Conservation (phyloP, 352 stramenopile species). For the Globisporangium ultimum region DNA sequence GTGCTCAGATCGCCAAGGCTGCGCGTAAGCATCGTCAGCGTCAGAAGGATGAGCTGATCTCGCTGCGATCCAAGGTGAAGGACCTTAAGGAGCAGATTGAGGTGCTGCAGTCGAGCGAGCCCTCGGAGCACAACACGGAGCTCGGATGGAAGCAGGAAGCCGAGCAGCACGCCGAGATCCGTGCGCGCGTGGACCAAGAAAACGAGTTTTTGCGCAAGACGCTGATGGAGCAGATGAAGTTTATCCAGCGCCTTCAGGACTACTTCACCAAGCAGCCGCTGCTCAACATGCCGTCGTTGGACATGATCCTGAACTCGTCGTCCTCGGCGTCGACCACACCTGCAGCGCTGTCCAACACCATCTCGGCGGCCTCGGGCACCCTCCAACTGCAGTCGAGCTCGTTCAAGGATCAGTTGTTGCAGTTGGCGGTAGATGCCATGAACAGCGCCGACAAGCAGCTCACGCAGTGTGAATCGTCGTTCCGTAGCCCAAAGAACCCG, state of each 20-base stretch:
- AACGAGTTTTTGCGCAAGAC: constrained; percentile 89
- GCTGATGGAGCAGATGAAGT: constrained; percentile 91
- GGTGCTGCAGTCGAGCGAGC: constrained; percentile 84
- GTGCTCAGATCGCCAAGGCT: constrained; percentile 86
- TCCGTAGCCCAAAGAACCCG: constrained; percentile 79
- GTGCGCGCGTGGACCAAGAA: constrained; percentile 84
- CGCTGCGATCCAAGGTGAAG: constrained; percentile 84
- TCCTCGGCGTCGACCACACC: constrained; percentile 56
- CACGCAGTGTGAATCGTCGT: constrained; percentile 66
- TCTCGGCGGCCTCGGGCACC: constrained; percentile 46
- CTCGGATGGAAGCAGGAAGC: constrained; percentile 88
- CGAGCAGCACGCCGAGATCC: constrained; percentile 86
- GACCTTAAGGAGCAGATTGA: constrained; percentile 89
- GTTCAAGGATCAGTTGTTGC: constrained; percentile 75
- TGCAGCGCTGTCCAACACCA: constrained; percentile 63
- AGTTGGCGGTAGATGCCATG: constrained; percentile 65
- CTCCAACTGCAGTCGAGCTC: constrained; percentile 75
- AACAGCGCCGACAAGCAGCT: constrained; percentile 56
- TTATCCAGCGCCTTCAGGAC: constrained; percentile 87
- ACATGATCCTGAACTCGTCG: constrained; percentile 83
- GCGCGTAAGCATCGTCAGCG: constrained; percentile 85
- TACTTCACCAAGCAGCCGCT: constrained; percentile 90
- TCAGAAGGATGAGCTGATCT: constrained; percentile 87
- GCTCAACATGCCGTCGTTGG: constrained; percentile 85
- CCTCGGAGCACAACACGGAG: constrained; percentile 87